Evolutionary conservation across 1,284 basidiomycete genomes (phyloP), one percentile per base, ranked within the genome.

Genomic region (Ceratobasidium sp.): DNA sequence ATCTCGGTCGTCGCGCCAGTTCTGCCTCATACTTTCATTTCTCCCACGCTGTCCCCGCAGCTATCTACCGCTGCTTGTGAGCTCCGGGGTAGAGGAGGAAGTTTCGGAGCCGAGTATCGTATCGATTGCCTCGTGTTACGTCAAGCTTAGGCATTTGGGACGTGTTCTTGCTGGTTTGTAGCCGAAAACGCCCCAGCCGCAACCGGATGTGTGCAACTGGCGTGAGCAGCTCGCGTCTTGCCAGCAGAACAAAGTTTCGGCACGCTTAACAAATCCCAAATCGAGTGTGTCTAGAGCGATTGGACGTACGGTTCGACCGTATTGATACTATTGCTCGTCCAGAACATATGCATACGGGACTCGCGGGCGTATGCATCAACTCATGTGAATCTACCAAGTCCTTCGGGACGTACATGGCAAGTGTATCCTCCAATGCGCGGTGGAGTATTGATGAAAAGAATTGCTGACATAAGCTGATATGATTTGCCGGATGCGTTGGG

Each of bases 401-500:
- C 19, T 11, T 32, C 43, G 40, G 46, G 43, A 22, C 56, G 13
- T 37, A 46, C 43, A 44, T 7, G 6, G 43, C 5, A 59, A 3
- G 37, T 37, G 37, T 17, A 59, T 34, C 34, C 57, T 46, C 62
- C n/a, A 46, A 4, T 54, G 6, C 9, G 17, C 11, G 40, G 43
- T 4, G n/a, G 49, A 37, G 65, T 29, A 66, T 43, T 46, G 13
- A 34, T 25, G 66, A n/a, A 32, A 7, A 22, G 11, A 5, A 25
- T n/a, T 19, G 51, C 22, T 56, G 15, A 57, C 40, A 34, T 70
- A 57, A 70, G 8, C 54, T 32, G 29, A 70, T 70, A n/a, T 54
- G 52, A 69, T 54, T 43, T 61, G 69, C 64, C 64, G 25, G n/a
- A 62, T 43, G 49, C 65, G 69, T 73, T 73, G 69, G 69, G 69